Conservation (phyloP, 1,139 yeast species). For the Yamadazyma pseudoaaseri region DNA sequence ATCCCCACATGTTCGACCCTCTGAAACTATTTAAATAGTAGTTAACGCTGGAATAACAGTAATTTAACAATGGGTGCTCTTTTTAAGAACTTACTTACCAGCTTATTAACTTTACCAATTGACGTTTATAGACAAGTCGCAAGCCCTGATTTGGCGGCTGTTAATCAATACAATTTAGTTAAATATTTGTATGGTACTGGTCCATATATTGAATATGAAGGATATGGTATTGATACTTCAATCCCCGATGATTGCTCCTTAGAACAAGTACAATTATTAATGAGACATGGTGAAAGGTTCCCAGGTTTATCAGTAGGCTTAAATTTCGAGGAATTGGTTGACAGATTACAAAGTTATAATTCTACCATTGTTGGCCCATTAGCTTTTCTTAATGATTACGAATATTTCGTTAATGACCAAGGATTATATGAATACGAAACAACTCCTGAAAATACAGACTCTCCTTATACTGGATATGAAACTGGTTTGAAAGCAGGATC, state of each 20-base stretch:
- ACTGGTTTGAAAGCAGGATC: conserved; percentile 31
- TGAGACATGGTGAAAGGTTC: conserved; percentile 40
- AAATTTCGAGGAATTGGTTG: conserved; percentile 20
- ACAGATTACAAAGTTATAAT: conserved; percentile 19
- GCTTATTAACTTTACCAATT: conserved; percentile 14
- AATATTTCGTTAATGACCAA: conserved; percentile 23
- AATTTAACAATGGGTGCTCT: conserved; percentile 5
- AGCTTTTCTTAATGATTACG: conserved; percentile 25
- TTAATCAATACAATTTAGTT: conserved; percentile 30
- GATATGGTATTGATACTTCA: conserved; percentile 33
- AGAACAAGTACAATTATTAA: conserved; percentile 34
- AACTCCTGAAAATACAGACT: conserved; percentile 22
- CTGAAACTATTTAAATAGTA: background rate
- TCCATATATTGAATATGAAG: conserved; percentile 35
- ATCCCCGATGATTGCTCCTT: conserved; percentile 30
- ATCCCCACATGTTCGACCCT: no score
- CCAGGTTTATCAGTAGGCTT: conserved; percentile 29
- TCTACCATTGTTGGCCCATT: conserved; percentile 22
- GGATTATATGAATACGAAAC: conserved; percentile 28
- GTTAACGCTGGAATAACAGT: background rate
- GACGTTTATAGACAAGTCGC: conserved; percentile 21
- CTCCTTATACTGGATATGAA: conserved; percentile 26
- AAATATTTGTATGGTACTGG: conserved; percentile 35
- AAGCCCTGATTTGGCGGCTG: conserved; percentile 27
- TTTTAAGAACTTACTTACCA: conserved; percentile 11